Base-by-base conservation (phyloP, 2,329 filamentous ascomycete genomes). In the Sporothrix variecibatus region DNA sequence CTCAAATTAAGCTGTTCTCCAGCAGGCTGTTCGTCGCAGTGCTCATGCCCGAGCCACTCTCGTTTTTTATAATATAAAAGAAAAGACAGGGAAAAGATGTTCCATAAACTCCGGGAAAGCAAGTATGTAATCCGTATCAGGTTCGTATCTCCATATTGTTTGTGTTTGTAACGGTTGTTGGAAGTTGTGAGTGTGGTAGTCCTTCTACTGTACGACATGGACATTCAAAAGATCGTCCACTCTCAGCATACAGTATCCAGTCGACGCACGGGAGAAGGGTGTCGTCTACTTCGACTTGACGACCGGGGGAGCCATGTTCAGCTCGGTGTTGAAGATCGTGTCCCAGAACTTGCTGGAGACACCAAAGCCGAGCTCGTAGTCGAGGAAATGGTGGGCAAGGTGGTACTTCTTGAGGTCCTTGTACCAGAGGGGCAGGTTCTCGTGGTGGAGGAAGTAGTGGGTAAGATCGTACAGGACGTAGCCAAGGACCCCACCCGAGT, bases 301-400 rank as follows among this genome's bases (percentile, higher is more conserved):
- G 34, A 80, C 76, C 8, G 77, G 71, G 5, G 75, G 40, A 15
- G 75, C 38, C n/a, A 79, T 72, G 53, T 72, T 75, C 23, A 99
- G 86, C 84, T 97, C 92, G 0, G 96, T 99, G 77, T 94, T 94
- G 81, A 99, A 99, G 7, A 99, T 85, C 69, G 85, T 86, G 82
- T 99, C 96, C 96, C 96, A 99, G 87, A 99, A 97, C 77, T 92
- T 91, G 86, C 93, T 98, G 43, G 95, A 98, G 71, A 99, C 95
- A 73, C 96, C 96, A 79, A 98, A 99, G 71, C 96, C 96, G 77
- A 97, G 95, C 83, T 99, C 93, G 82, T 97, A 99, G 82, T 99
- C 96, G 76, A 96, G 94, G 83, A 98, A 99, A 85, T 99, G 96
- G 82, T 99, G 96, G 81, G 94, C 91, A 40, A 99, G 91, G 81